phyloP scores from a whole-genome alignment of 345 rosid species.

The Cardamine occulta region DNA sequence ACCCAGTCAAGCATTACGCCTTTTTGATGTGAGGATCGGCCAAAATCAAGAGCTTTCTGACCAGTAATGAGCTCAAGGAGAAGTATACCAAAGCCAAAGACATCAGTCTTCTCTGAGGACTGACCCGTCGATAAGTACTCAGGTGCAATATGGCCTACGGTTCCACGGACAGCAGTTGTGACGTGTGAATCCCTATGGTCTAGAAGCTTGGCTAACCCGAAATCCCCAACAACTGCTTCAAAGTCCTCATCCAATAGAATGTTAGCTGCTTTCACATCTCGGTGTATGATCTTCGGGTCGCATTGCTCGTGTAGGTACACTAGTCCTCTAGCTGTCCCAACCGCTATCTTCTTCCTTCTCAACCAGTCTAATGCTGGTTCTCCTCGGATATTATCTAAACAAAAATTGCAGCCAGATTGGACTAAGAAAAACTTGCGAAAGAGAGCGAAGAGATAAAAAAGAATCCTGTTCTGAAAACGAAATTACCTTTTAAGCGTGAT shows the following conservation, averaged over 20 bases:
- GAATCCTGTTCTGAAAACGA: neutral
- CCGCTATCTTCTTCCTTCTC: slow-evolving; percentile 78
- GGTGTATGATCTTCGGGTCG: slow-evolving; percentile 91
- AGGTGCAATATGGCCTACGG: slow-evolving; percentile 92
- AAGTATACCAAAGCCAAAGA: slow-evolving; percentile 90
- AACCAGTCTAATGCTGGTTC: slow-evolving; percentile 87
- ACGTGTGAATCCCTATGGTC: slow-evolving; percentile 96
- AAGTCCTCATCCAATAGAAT: slow-evolving; percentile 87
- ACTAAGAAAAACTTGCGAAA: neutral
- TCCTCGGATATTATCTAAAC: slow-evolving; percentile 65
- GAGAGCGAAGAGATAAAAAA: neutral
- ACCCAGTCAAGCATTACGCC: slow-evolving; percentile 99
- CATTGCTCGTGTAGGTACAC: slow-evolving; percentile 93
- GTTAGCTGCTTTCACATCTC: slow-evolving; percentile 97
- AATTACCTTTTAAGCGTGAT: slow-evolving; percentile 83
- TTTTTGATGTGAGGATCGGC: slow-evolving; percentile 83
- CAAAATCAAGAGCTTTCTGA: slow-evolving; percentile 87
- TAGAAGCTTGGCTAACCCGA: slow-evolving; percentile 93
- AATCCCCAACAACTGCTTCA: slow-evolving; percentile 99
- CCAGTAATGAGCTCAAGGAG: slow-evolving; percentile 94
- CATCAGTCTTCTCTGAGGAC: slow-evolving; percentile 94
- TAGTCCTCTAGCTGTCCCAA: slow-evolving; percentile 90
- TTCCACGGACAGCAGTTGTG: slow-evolving; percentile 94
- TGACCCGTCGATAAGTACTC: slow-evolving; percentile 92
- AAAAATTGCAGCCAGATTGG: neutral